Evolutionary conservation across 768 basidiomycete species (phyloP), one percentile per base, ranked within the genome.

Genomic region (Tylopilus intermedius): DNA sequence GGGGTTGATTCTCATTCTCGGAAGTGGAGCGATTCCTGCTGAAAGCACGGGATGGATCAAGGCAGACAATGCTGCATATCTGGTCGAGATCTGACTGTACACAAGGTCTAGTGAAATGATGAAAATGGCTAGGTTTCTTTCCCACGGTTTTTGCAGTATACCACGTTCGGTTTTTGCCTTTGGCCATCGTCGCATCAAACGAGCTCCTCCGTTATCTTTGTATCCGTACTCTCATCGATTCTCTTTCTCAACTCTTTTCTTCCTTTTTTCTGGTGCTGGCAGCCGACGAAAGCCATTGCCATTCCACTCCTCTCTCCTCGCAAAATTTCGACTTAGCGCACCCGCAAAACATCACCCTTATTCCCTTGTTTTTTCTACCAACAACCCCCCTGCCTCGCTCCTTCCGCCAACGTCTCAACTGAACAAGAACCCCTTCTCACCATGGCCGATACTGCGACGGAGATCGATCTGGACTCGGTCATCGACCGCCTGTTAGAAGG

Each of bases 401-500:
- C 26, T 50, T 59, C 55, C 61, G 37, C 59, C 68, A 45, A 38
- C n/a, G 38, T 18, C n/a, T 9, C n/a, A n/a, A 18, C 38, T 33
- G 41, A 40, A 38, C 42, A 56, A 47, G 33, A 55, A 54, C 59
- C 53, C 44, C 58, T 24, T 40, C 38, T 30, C 69, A 64, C 43
- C 51, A 90, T 90, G 88, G 83, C 88, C 67, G 88, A 91, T 65
- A 76, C 84, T 61, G 75, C 82, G 56, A 88, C 87, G 68, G 95
- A 97, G 72, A 95, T 99, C 74, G 95, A 99, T 82, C 83, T 98
- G 57, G 95, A 99, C 80, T 94, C 93, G 72, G 93, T 99, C 78
- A 98, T 99, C 67, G 95, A 97, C 84, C 82, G 94, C 56, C 80
- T 98, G 58, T 79, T 97, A 58, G 95, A 98, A 86, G 95, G 95